Percentiles rank a stretch among this genome's conserved stretches.
These are phyloP conservation scores for Cytidiella melzeri DNA, from an alignment of 768 basidiomycete genomes.

Conservation along the genomic window DNA sequence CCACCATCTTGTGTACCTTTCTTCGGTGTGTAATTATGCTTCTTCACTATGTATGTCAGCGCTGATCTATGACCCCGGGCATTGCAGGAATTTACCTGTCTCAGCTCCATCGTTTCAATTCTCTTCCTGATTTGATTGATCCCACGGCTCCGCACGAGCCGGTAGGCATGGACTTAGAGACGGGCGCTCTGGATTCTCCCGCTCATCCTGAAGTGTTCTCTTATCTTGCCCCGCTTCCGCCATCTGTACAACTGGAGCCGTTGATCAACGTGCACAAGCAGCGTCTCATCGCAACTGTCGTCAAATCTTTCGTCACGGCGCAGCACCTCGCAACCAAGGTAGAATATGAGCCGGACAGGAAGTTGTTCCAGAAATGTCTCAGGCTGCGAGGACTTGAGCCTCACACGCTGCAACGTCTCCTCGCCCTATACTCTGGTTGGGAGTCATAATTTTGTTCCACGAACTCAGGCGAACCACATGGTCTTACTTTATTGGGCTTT, in stretches of 20 bases:
- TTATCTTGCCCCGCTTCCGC: constrained; percentile 61
- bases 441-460: constrained; percentile 3
- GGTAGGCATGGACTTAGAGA: constrained; percentile 57
- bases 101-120: constrained; percentile 57
- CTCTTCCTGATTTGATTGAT: constrained; percentile 75
- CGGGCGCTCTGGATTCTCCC: constrained; percentile 60
- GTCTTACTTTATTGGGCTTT: neutral
- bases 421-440: constrained; percentile 29
- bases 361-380: constrained; percentile 69
- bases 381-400: constrained; percentile 60
- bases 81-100: constrained; percentile 67
- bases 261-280: constrained; percentile 89
- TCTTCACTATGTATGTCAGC: neutral
- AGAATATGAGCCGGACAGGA: constrained; percentile 66
- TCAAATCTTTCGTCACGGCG: constrained; percentile 74
- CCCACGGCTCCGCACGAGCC: constrained; percentile 70
- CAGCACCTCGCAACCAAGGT: constrained; percentile 77
- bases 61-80: neutral
- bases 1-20: constrained; percentile 73
- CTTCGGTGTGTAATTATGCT: constrained; percentile 66
- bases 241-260: constrained; percentile 77
- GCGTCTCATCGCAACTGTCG: constrained; percentile 70
- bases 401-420: constrained; percentile 45
- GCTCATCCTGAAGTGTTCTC: constrained; percentile 78
- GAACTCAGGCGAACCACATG: neutral